Conservation (phyloP, 257 asterid genomes). For the Capsicum pubescens region DNA sequence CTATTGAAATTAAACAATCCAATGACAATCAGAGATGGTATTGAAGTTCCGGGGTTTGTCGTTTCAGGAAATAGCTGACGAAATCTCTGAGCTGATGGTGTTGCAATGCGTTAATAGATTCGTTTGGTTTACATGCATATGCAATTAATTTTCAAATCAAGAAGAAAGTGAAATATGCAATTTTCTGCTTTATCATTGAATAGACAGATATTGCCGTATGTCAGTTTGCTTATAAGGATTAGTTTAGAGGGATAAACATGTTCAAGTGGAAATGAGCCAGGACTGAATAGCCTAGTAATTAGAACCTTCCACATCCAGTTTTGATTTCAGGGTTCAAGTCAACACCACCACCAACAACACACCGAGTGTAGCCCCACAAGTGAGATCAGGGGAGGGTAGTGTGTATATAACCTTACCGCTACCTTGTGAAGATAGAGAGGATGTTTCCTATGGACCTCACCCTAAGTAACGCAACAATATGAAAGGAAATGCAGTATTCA, state of each 20-base stretch:
- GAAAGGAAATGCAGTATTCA: no score
- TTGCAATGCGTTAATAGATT: not conserved
- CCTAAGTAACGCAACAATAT: no score
- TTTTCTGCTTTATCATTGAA: not conserved
- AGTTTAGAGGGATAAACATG: not conserved
- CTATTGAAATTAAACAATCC: not conserved
- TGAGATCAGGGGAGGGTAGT: no score
- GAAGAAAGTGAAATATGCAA: not conserved
- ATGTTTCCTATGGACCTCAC: no score
- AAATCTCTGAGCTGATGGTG: slow-evolving; percentile 17
- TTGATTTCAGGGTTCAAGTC: not conserved
- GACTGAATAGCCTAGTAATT: not conserved
- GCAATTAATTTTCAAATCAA: not conserved
- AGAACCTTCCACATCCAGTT: not conserved
- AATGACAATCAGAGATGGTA: not conserved
- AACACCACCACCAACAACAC: no score
- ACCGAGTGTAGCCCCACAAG: no score
- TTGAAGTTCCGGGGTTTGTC: not conserved
- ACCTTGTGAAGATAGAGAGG: no score
- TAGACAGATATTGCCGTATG: not conserved
- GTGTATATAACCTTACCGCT: no score
- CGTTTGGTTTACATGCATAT: not conserved
- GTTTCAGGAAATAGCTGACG: not conserved
- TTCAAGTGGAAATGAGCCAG: not conserved
- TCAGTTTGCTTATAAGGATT: not conserved